Evolutionary conservation across 106 monocot genomes (phyloP), one percentile per base, ranked within the genome.

Genomic region (Platanthera zijinensis): DNA sequence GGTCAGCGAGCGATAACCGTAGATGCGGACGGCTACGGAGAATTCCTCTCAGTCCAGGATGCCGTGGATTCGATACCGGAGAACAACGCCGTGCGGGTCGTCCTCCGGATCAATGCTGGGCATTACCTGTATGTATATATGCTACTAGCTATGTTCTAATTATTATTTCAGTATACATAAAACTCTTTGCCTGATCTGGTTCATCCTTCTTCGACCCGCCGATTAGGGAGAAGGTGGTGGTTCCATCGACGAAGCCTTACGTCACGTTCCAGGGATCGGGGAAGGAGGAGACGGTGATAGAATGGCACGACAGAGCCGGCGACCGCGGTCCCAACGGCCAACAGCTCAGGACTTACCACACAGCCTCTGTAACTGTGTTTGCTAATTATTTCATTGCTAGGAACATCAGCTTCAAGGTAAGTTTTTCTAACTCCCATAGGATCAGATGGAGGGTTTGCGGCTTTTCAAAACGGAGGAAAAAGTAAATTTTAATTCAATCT

Each of bases 331-430:
- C 95, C 17, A 81, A 90, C 77, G 95, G 95, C 50, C 95, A 90
- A 75, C 95, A 87, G 80, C 89, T 96, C 9, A 80, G 95, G 69
- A 96, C 95, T 30, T 96, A 96, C 61, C 86, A 96, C 51, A 90
- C 93, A 14, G 95, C 95, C 7, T 96, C 95, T 76, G 95, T 96
- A 83, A 90, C 92, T 77, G 89, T 96, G 78, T 83, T 90, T 80
- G 81, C 90, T 90, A 90, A 85, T 70, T 80, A 90, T 89, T 96
- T 93, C 85, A 87, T 48, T 84, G 95, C 95, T 89, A 96, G 81
- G 66, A 96, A 96, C 70, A 96, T 96, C 66, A 93, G 90, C 85
- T 96, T 96, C 86, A 96, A 93, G 93, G 96, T 96, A 79, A 92
- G 82, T 78, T 66, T 13, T 0, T 66, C 66, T 28, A 66, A 66